Conservation (phyloP, 2,329 filamentous ascomycete genomes). For the Fusarium neocosmosporiellum region DNA sequence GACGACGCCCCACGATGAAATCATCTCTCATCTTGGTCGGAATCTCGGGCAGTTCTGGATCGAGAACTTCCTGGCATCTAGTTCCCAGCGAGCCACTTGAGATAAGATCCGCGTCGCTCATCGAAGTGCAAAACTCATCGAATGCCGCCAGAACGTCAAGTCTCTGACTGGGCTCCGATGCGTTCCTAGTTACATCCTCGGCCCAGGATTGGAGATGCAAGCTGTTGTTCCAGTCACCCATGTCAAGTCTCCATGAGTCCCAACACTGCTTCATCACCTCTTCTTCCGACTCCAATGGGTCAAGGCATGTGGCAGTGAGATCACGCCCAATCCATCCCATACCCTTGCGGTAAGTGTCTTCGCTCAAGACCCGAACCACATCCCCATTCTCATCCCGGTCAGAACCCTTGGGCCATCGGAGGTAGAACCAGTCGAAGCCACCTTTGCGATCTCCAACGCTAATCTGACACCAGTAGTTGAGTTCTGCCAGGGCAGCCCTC, state of each 20-base stretch:
- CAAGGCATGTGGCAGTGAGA: slow-evolving; percentile 52
- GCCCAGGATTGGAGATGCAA: slow-evolving; percentile 55
- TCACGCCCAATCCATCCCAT: slow-evolving; percentile 84
- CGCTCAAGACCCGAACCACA: slow-evolving; percentile 81
- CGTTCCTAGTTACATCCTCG: slow-evolving; percentile 31
- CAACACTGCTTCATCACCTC: slow-evolving; percentile 74
- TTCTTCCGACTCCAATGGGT: slow-evolving; percentile 61
- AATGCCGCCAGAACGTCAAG: slow-evolving; percentile 60
- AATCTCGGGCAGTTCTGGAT: slow-evolving; percentile 72
- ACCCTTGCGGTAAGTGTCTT: slow-evolving; percentile 78
- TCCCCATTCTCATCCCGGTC: slow-evolving; percentile 76
- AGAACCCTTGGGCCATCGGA: slow-evolving; percentile 77
- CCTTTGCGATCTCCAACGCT: slow-evolving; percentile 89
- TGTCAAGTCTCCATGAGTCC: slow-evolving; percentile 74
- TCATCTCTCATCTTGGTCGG: slow-evolving; percentile 60
- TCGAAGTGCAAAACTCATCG: slow-evolving; percentile 64
- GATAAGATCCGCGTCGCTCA: slow-evolving; percentile 75
- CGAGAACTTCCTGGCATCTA: slow-evolving; percentile 62
- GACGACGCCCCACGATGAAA: slow-evolving; percentile 58
- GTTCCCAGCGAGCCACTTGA: slow-evolving; percentile 60
- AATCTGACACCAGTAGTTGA: slow-evolving; percentile 98
- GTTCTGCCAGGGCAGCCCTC: slow-evolving; percentile 82
- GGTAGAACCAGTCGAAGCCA: slow-evolving; percentile 90
- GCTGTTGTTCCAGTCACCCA: slow-evolving; percentile 66
- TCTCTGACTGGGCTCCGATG: slow-evolving; percentile 36